Conservation (phyloP, 192 early-diverging fungal species). For the Mortierella claussenii region DNA sequence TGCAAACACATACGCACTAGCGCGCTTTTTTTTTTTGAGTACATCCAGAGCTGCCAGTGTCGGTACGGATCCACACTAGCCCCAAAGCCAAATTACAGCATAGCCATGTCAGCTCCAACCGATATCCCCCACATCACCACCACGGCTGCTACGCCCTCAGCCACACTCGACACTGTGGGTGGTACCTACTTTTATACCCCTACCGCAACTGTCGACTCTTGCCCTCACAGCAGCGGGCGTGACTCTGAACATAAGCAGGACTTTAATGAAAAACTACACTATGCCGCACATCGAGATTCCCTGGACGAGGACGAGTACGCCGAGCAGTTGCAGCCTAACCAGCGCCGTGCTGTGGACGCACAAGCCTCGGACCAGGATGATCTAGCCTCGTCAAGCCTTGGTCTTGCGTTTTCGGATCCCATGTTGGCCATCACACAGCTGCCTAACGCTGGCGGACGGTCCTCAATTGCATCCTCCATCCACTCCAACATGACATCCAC, state of each 20-base stretch:
- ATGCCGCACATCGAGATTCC: constrained; percentile 7
- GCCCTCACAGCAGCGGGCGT: too few relatives aligned
- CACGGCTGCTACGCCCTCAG: constrained; percentile 22
- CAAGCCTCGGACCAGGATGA: constrained; percentile 10
- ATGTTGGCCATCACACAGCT: constrained; percentile 49
- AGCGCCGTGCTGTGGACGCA: constrained; percentile 38
- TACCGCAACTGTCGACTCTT: too few relatives aligned
- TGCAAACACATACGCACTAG: background rate
- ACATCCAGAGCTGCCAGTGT: too few relatives aligned
- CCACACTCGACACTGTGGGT: background rate
- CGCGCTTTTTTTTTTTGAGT: background rate
- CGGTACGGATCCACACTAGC: background rate
- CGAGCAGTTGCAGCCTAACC: constrained; percentile 26
- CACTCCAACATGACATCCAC: constrained; percentile 21
- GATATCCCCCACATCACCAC: constrained; percentile 30
- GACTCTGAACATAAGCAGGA: background rate
- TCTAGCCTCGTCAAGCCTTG: constrained; percentile 13
- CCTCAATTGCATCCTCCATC: constrained; percentile 41
- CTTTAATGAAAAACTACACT: background rate
- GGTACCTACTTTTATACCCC: constrained; percentile 5
- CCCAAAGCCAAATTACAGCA: background rate
- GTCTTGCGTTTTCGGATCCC: constrained; percentile 46
- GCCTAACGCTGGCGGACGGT: constrained; percentile 28
- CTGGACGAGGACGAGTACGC: constrained; percentile 4
- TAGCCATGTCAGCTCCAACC: background rate